phyloP scores from a whole-genome alignment of 73 alveolate species.

The Uronychia setigera region DNA sequence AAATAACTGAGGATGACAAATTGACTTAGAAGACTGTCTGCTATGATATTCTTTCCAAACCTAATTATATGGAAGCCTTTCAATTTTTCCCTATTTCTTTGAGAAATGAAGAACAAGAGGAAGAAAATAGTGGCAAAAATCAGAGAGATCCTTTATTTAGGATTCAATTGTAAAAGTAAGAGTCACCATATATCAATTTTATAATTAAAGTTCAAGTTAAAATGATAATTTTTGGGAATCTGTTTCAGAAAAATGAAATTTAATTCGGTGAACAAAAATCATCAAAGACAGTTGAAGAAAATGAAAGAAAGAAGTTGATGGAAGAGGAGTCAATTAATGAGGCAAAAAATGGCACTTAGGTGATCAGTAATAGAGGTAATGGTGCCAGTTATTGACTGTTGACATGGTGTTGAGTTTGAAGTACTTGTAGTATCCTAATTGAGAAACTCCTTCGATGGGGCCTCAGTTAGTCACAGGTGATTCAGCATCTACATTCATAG shows the following conservation, averaged over 20 bases:
- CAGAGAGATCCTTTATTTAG: background rate
- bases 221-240: too few relatives aligned
- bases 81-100: conserved; percentile 30
- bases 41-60: conserved; percentile 36
- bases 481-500: conserved; percentile 71
- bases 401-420: conserved; percentile 57
- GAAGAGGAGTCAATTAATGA: too few relatives aligned
- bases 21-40: background rate
- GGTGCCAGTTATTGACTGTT: conserved; percentile 55
- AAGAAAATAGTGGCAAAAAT: conserved; percentile 16
- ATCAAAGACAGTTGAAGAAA: too few relatives aligned
- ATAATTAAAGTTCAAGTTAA: too few relatives aligned
- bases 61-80: conserved; percentile 22
- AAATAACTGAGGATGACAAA: background rate
- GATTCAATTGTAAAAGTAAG: background rate
- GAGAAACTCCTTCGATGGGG: conserved; percentile 55
- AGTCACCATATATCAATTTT: too few relatives aligned
- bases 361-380: conserved; percentile 39
- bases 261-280: too few relatives aligned
- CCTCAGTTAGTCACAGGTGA: conserved; percentile 73
- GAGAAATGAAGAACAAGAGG: conserved; percentile 40
- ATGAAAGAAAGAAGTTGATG: too few relatives aligned
- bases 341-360: too few relatives aligned
- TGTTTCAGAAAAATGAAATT: too few relatives aligned
- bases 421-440: conserved; percentile 48